Evolutionary conservation across 2,329 filamentous ascomycete species (phyloP), one percentile per base, ranked within the genome.

Genomic region (Xylariaceae sp.): DNA sequence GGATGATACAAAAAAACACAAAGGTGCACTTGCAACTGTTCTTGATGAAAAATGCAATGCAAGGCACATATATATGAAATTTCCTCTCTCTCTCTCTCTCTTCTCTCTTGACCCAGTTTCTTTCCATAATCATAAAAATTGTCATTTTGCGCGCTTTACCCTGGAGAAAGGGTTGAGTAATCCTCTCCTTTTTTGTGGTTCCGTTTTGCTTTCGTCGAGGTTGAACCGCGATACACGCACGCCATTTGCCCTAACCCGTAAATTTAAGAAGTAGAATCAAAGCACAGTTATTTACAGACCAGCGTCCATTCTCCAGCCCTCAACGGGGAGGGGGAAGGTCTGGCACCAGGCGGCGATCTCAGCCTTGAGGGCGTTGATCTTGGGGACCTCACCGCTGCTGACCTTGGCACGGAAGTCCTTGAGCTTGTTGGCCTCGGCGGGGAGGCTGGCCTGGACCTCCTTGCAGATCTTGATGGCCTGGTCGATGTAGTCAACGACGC

Each of bases 361-460:
- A 80, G 91, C 88, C 81, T 87, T 89, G 74, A 96, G 83, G 68
- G 82, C 84, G 74, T 89, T 87, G 78, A 99, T 93, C 81, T 92
- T 89, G 62, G 84, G 77, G 53, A 96, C 82, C 72, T 88, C 84
- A 65, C 91, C 92, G 67, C 82, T 79, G 60, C 89, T 85, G 63
- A 96, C 90, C 84, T 91, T 93, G 74, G 86, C 87, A 84, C 93
- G 95, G 88, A 99, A 97, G 82, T 99, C 94, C 87, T 97, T 97
- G 76, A 96, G 90, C 87, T 95, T 97, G 87, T 97, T 99, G 72
- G 90, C 91, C 77, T 94, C 89, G 86, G 97, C 97, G 75, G 94
- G 93, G 23, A 97, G 85, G 65, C 82, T 80, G 61, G 74, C 81
- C 82, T 97, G 94, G 69, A 96, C 82, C 73, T 92, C 87, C 84